These are phyloP conservation scores for Rutstroemia sp. DNA, from an alignment of 2,329 filamentous ascomycete species.

Conservation along the genomic window DNA sequence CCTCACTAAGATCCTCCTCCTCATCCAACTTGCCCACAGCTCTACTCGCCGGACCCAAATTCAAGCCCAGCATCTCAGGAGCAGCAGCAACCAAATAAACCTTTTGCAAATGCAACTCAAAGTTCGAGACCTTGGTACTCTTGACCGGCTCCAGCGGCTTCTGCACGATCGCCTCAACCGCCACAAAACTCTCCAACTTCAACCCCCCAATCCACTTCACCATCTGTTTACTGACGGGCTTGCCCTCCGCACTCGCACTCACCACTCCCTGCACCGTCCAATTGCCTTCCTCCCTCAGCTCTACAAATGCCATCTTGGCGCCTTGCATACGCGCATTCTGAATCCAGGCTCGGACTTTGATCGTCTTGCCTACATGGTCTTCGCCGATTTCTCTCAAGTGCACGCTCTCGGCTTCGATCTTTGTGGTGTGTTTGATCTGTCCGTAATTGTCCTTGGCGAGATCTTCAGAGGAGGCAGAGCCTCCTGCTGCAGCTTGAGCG, in stretches of 20 bases:
- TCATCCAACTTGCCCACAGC: conserved; percentile 53
- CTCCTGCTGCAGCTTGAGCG: conserved; percentile 55
- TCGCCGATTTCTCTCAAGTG: conserved; percentile 59
- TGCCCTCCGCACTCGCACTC: conserved; percentile 55
- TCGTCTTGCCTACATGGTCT: conserved; percentile 57
- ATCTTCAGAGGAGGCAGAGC: conserved; percentile 56
- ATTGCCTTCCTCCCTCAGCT: conserved; percentile 67
- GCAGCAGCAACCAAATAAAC: conserved; percentile 67
- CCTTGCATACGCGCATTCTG: conserved; percentile 85
- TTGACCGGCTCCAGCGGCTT: conserved; percentile 83
- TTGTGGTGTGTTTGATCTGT: conserved; percentile 50
- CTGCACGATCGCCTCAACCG: conserved; percentile 73
- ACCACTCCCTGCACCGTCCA: conserved; percentile 80
- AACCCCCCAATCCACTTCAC: conserved; percentile 80
- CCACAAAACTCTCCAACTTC: conserved; percentile 73
- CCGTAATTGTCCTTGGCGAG: conserved; percentile 75
- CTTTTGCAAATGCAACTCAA: conserved; percentile 84
- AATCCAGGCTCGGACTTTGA: conserved; percentile 73
- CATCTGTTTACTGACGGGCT: conserved; percentile 72
- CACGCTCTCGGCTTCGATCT: conserved; percentile 46
- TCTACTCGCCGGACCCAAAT: conserved; percentile 46
- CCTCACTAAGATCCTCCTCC: conserved; percentile 46
- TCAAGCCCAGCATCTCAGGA: conserved; percentile 50
- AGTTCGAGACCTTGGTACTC: conserved; percentile 70
- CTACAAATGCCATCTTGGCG: conserved; percentile 86